Conservation (phyloP, 805 yeast genomes). For the Candida schatavii region DNA sequence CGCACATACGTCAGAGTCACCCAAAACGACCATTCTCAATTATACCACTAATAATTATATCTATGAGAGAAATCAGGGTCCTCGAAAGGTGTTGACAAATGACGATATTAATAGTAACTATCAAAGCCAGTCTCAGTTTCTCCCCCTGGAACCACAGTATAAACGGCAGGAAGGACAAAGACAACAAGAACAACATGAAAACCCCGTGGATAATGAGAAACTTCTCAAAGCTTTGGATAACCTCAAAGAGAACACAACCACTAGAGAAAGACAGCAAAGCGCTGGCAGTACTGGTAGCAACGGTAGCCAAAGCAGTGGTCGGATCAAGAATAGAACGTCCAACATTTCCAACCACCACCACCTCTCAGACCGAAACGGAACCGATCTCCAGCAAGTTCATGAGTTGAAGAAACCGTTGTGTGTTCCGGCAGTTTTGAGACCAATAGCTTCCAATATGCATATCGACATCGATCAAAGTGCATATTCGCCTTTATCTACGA, state of each 20-base stretch:
- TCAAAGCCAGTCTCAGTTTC: background rate
- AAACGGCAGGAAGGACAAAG: background rate
- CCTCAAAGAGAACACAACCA: constrained; percentile 19
- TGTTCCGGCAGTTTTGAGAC: constrained; percentile 53
- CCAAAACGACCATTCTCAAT: constrained; percentile 10
- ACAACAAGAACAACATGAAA: constrained; percentile 1
- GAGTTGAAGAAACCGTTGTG: constrained; percentile 46
- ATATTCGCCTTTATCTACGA: constrained; percentile 18
- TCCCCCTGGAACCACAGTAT: background rate
- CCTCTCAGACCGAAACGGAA: constrained; percentile 10
- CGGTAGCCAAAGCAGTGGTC: background rate
- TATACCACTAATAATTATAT: constrained; percentile 21
- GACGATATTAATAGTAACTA: background rate
- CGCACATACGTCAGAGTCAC: constrained; percentile 1
- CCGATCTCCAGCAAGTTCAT: constrained; percentile 39
- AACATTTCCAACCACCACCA: constrained; percentile 3
- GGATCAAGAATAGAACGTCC: constrained; percentile 6
- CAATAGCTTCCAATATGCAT: constrained; percentile 13
- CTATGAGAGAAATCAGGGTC: constrained; percentile 15
- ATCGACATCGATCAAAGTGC: constrained; percentile 5
- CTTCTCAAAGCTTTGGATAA: constrained; percentile 20
- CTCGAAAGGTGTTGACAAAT: background rate
- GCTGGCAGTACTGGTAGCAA: constrained; percentile 1
- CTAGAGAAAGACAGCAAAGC: constrained; percentile 13
- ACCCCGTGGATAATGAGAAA: constrained; percentile 11